Percentiles rank a stretch among this genome's conserved stretches.
phyloP scores from a whole-genome alignment of 805 yeast genomes.

The Ogataea wickerhamii region DNA sequence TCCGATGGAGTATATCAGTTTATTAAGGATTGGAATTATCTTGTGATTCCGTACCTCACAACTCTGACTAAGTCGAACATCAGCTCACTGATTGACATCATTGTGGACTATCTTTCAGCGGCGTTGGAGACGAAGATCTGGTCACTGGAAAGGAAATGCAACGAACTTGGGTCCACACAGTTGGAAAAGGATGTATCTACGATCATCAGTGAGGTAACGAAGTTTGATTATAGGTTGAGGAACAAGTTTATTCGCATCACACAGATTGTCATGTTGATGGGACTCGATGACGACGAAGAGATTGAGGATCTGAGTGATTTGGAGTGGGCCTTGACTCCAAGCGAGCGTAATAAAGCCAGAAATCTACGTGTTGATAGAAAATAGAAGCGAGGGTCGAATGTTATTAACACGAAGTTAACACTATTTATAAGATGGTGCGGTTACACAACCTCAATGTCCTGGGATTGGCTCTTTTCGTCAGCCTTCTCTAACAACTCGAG shows the following conservation, averaged over 20 bases:
- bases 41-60: constrained; percentile 59
- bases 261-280: constrained; percentile 76
- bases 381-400: too few relatives aligned
- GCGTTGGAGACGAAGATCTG: constrained; percentile 66
- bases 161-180: constrained; percentile 78
- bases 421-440: too few relatives aligned
- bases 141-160: constrained; percentile 61
- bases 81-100: constrained; percentile 42
- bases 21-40: constrained; percentile 57
- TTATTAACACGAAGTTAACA: too few relatives aligned
- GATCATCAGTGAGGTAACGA: constrained; percentile 70
- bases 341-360: constrained; percentile 65
- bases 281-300: constrained; percentile 67
- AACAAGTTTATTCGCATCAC: constrained; percentile 78
- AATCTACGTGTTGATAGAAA: constrained; percentile 46
- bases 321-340: constrained; percentile 75
- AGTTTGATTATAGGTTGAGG: constrained; percentile 66
- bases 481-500: constrained; percentile 23
- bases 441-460: too few relatives aligned
- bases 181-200: constrained; percentile 78
- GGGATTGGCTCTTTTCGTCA: background rate
- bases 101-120: constrained; percentile 53
- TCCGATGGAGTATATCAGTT: constrained; percentile 43
- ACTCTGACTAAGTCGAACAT: constrained; percentile 40
- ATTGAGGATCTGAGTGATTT: constrained; percentile 30